Conservation (phyloP, 2,329 filamentous ascomycete species). For the Neofusicoccum sp. region DNA sequence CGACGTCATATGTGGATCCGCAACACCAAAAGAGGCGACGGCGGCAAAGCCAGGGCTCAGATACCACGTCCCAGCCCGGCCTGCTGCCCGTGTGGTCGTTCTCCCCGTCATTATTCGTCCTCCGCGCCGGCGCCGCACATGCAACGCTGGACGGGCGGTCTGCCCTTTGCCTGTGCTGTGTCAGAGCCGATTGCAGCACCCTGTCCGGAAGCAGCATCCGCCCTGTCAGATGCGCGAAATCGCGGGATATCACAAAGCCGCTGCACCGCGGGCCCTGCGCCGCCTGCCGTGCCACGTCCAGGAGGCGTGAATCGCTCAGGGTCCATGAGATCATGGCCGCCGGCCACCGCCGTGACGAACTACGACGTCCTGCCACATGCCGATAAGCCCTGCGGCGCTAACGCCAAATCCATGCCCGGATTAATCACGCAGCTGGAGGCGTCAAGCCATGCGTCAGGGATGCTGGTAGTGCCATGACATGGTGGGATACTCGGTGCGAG, state of each 20-base stretch:
- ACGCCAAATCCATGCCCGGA: slow-evolving; percentile 13
- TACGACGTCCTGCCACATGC: not conserved
- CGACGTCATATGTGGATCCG: slow-evolving; percentile 15
- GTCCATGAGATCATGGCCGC: slow-evolving; percentile 12
- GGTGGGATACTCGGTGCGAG: not conserved
- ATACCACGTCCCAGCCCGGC: slow-evolving; percentile 12
- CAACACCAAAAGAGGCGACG: slow-evolving; percentile 15
- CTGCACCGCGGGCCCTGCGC: not conserved
- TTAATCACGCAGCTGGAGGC: slow-evolving; percentile 19
- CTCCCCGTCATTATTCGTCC: not conserved
- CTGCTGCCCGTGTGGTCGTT: not conserved
- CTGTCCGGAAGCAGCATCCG: not conserved
- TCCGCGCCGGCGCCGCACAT: slow-evolving; percentile 7
- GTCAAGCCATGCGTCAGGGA: slow-evolving; percentile 15
- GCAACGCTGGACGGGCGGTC: slow-evolving; percentile 11
- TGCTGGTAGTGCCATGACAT: not conserved
- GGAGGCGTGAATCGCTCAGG: not conserved
- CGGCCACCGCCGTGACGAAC: slow-evolving; percentile 4
- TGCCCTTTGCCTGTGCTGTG: not conserved
- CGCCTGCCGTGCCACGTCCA: not conserved
- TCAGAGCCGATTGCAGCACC: slow-evolving; percentile 7
- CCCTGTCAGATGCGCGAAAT: not conserved
- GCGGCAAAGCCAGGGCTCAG: slow-evolving; percentile 11
- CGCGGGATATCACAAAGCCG: slow-evolving; percentile 2
- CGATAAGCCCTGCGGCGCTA: slow-evolving; percentile 15